Evolutionary conservation across 345 rosid species (phyloP), one percentile per base, ranked within the genome.

Genomic region (Clausena lansium): DNA sequence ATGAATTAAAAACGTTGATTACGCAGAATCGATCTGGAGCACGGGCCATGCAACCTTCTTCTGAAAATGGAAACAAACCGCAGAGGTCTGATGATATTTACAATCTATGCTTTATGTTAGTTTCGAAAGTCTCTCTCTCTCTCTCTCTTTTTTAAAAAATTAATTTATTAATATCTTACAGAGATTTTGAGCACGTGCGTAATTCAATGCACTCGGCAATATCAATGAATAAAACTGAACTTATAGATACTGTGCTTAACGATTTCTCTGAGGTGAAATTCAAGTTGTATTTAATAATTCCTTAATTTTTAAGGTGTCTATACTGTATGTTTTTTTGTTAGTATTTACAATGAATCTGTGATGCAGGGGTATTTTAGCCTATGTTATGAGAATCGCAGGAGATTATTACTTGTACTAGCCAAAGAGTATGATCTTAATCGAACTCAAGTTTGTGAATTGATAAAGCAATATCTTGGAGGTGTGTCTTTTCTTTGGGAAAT

Each of bases 401-500:
- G 81, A 63, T 52, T 96, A 70, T 80, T 96, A 71, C 78, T 90
- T 32, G 72, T 77, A 1, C 91, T 96, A 73, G 94, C 99, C 57
- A 91, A 87, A 85, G 97, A 90, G 39, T 92, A 91, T 55, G 98
- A 94, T 88, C 93, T 94, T 30, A 83, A 89, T 76, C 76, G 99
- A 64, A 79, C 67, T 6, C 93, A 90, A 75, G 91, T 91, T 67
- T 85, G 89, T 55, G 95, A 94, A 72, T 88, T 96, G 54, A 88
- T 92, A n/a, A 89, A 87, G 69, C 97, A 96, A 78, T 92, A 96
- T 83, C 94, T 94, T 25, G 94, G 95, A 59, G 91, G 92, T 82
- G 86, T 88, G 50, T 45, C 5, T 45, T 45, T 13, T 4, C 50
- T 13, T 45, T 13, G 50, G 50, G 50, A 45, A 13, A 45, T 45